Base-by-base conservation (phyloP, 305 asterid species). In the Solanum hybrid region DNA sequence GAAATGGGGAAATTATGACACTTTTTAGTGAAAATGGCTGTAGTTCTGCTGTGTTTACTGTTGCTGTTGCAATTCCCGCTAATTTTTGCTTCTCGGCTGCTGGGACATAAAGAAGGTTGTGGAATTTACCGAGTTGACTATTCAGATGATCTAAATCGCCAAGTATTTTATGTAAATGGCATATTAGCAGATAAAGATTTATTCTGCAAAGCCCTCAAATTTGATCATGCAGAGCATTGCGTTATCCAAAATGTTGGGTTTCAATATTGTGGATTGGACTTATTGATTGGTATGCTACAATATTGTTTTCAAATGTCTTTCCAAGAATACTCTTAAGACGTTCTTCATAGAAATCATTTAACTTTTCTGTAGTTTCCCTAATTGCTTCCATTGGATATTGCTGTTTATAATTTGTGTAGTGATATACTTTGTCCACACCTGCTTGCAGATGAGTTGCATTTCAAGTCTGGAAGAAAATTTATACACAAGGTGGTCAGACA, bases 131-230 rank as follows among this genome's bases (percentile, higher is more conserved):
- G 39, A 81, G 89, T 96, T 41, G 92, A 90, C 81, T 91, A 89
- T 91, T 90, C 68, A 15, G 92, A 92, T 89, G 94, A 94, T 92
- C 92, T 89, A 89, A 89, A 87, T 87, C 92, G 37, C 13, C 93
- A 92, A 86, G 70, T 93, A 81, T 96, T 96, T 90, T 93, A 92
- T 91, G 91, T 97, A 36, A 93, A 96, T 57, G 98, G 93, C 84
- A 90, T 92, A 89, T 91, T 93, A 93, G 97, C 96, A 61, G 95
- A 93, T 88, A 91, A 94, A 90, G 79, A 93, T 89, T 76, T 91
- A 87, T 97, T 96, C 93, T 97, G 99, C 79, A 87, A 92, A 90
- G 87, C 96, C 39, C 92, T 97, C 93, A 89, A 41, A 84, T 89
- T 89, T 41, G 92, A 89, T 90, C 87, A 90, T 14, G 90, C 86